These are phyloP conservation scores for Wilcoxina mikolae DNA, from an alignment of 495 filamentous ascomycete genomes.

Conservation along the genomic window DNA sequence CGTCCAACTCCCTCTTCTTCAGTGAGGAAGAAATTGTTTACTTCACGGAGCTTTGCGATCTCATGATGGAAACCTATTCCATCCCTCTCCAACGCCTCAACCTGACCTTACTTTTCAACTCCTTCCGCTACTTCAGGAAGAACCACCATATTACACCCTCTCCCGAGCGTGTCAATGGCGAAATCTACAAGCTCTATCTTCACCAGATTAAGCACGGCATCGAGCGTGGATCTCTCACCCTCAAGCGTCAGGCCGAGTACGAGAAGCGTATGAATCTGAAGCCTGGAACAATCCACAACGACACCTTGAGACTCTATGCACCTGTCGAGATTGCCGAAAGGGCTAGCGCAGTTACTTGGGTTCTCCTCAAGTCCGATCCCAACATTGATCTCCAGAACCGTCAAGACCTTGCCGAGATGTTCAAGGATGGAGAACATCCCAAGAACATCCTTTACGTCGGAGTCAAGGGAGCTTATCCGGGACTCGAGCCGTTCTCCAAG, in stretches of 20 bases:
- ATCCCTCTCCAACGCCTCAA: neutral
- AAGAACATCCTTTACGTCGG: too few species aligned
- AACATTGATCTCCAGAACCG: too few species aligned
- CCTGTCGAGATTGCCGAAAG: too few species aligned
- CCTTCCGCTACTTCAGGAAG: neutral
- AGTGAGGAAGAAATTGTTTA: neutral
- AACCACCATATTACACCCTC: neutral
- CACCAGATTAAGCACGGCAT: neutral
- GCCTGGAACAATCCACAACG: neutral
- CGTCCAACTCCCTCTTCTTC: neutral
- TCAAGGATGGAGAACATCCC: too few species aligned
- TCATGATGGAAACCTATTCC: neutral
- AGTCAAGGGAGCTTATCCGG: too few species aligned
- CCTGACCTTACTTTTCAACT: neutral
- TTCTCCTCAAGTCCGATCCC: too few species aligned
- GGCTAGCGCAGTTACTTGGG: too few species aligned
- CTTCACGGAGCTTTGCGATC: neutral
- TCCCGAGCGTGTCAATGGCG: neutral
- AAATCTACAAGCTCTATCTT: neutral
- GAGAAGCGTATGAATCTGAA: neutral
- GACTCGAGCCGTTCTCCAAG: too few species aligned
- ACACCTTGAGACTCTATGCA: too few species aligned
- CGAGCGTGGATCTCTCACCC: neutral
- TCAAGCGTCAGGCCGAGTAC: neutral
- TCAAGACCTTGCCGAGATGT: too few species aligned